These are phyloP conservation scores for Calonectria leucothoes DNA, from an alignment of 2,329 filamentous ascomycete genomes.

Conservation along the genomic window DNA sequence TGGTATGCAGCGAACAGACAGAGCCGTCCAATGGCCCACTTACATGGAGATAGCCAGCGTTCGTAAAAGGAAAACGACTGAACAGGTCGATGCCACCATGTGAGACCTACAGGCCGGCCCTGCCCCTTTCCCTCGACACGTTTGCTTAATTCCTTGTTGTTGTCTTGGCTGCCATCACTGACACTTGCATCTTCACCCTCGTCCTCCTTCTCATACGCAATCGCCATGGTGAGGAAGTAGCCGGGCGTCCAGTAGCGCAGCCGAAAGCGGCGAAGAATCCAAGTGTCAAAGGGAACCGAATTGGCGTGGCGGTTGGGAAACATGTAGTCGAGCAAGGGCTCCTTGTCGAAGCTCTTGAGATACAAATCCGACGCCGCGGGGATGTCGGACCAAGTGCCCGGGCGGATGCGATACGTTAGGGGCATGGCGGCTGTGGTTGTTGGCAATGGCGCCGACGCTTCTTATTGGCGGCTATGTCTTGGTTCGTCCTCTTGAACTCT, in stretches of 20 bases:
- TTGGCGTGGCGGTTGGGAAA: constrained; percentile 43
- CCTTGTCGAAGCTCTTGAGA: constrained; percentile 43
- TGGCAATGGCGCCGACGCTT: not conserved
- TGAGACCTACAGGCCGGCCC: constrained; percentile 42
- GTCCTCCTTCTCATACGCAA: constrained; percentile 26
- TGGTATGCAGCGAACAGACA: not conserved
- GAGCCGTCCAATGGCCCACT: constrained; percentile 15
- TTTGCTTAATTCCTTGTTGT: not conserved
- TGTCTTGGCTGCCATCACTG: not conserved
- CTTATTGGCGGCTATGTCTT: not conserved
- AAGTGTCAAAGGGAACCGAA: constrained; percentile 32
- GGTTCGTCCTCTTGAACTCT: not conserved
- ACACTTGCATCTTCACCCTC: constrained; percentile 6
- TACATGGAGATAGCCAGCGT: constrained; percentile 48
- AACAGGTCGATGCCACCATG: constrained; percentile 49
- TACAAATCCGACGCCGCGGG: constrained; percentile 41
- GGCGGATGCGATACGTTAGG: constrained; percentile 43
- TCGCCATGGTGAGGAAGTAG: constrained; percentile 44
- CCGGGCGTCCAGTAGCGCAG: constrained; percentile 48
- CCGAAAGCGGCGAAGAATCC: constrained; percentile 43
- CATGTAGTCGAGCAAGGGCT: constrained; percentile 46
- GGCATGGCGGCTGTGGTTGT: constrained; percentile 18
- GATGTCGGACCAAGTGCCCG: constrained; percentile 46
- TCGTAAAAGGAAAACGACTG: constrained; percentile 41
- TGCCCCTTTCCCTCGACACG: not conserved